Conservation (phyloP, 441 rosid species). For the Pelargonium citronellum region DNA sequence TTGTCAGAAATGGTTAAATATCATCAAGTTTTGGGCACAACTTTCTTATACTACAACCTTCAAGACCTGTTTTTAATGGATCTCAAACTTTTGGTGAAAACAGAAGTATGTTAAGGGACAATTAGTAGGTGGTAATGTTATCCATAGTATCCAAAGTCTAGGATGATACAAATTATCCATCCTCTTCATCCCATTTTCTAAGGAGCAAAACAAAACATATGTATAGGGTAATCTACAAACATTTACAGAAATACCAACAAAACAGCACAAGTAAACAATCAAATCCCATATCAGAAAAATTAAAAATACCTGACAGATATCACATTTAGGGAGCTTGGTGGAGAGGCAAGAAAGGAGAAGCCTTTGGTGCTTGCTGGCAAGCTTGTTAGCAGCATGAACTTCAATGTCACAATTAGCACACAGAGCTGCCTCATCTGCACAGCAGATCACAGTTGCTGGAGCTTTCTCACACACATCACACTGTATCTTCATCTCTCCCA, state of each 20-base stretch:
- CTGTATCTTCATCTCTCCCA: slow-evolving; percentile 53
- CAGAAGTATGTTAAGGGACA: too few species aligned
- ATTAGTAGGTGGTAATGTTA: too few species aligned
- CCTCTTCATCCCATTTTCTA: neutral
- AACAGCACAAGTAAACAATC: too few species aligned
- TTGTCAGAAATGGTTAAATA: too few species aligned
- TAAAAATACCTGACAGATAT: slow-evolving; percentile 37
- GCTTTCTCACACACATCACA: slow-evolving; percentile 79
- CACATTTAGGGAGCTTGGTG: slow-evolving; percentile 55
- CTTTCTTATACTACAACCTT: neutral
- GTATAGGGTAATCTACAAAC: too few species aligned
- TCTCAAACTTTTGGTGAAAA: neutral
- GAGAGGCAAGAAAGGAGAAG: slow-evolving; percentile 56
- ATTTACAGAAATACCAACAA: too few species aligned
- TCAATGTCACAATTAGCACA: slow-evolving; percentile 60
- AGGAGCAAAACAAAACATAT: neutral
- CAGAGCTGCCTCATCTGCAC: slow-evolving; percentile 72
- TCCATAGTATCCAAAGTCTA: neutral
- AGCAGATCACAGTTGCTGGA: slow-evolving; percentile 64
- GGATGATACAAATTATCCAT: neutral
- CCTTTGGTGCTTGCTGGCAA: slow-evolving; percentile 72
- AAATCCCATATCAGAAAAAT: too few species aligned
- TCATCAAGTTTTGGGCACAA: too few species aligned
- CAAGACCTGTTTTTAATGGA: neutral
- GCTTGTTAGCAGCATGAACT: slow-evolving; percentile 68